Base-by-base conservation (phyloP, 148 eudicot genomes). In the Diospyros kaki region DNA sequence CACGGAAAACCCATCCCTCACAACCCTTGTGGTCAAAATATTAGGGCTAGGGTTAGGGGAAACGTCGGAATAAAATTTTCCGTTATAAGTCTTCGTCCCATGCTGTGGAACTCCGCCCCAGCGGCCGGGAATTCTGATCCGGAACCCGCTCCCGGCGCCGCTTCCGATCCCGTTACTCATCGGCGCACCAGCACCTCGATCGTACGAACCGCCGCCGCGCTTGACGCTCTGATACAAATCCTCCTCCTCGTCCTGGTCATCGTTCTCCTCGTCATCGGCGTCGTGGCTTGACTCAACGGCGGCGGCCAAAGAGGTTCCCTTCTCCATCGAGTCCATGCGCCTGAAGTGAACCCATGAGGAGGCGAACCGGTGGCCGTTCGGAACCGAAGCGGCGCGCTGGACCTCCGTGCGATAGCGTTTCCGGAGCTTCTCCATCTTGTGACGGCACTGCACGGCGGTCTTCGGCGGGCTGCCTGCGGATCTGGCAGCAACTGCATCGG, bases 351-450 rank as follows among this genome's bases (percentile, higher is more conserved):
- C 77, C 98, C 98, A 93, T 1, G 93, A 77, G 11, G 96, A 93
- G 0, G 83, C 77, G 64, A 83, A 87, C 3, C 86, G 72, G 17
- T 85, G 81, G 12, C 80, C 80, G 5, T 76, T 75, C 6, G 91
- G 90, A 58, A 72, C 65, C 0, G 88, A 75, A 1, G 62, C 52
- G 11, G 86, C 81, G 8, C 96, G 87, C n/a, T 86, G 92, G 8
- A 86, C 79, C 82, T 93, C 98, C 3, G 93, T 75, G 0, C 98
- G 88, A 74, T 93, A 91, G 0, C 98, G 86, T 41, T 93, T 92
- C 0, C 98, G 87, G 14, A 93, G 91, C 89, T 93, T 91, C 84
- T 93, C 98, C 93, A 93, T 93, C 85, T 93, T 93, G 68, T 93
- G 96, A 46, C 98, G 91, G 78, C 98, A 93, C 77, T 93, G 98